A percentile compares a stretch with the other conserved stretches of the same genome.
Evolutionary conservation across 371 early-diverging fungal genomes (phyloP).

Genomic region (Apophysomyces sp.): DNA sequence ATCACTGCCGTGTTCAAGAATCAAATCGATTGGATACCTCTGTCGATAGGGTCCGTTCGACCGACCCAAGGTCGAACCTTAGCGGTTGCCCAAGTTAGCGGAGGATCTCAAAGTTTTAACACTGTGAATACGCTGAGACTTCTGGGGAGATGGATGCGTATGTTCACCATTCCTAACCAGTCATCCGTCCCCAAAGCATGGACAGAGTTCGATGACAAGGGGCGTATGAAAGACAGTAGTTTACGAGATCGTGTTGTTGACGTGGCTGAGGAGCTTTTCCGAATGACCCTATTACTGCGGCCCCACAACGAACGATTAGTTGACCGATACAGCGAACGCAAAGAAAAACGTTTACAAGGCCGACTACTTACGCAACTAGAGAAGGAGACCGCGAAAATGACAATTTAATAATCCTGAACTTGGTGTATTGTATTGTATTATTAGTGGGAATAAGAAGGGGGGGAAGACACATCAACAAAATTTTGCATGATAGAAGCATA

Average conservation of each 20-base stretch:
- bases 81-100: constrained; percentile 42
- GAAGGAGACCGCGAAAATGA: constrained; percentile 9
- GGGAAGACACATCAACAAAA: too few species aligned
- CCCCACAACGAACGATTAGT: constrained; percentile 32
- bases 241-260: constrained; percentile 41
- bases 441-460: too few species aligned
- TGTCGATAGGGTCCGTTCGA: constrained; percentile 34
- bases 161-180: constrained; percentile 46
- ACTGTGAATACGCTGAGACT: constrained; percentile 41
- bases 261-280: constrained; percentile 44
- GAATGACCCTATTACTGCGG: constrained; percentile 31
- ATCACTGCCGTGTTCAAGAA: constrained; percentile 43
- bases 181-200: constrained; percentile 45
- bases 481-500: too few species aligned
- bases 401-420: too few species aligned
- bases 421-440: too few species aligned
- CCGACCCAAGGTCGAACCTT: constrained; percentile 38
- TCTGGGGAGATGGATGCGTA: constrained; percentile 47
- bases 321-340: constrained; percentile 36
- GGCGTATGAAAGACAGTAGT: constrained; percentile 33
- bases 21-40: constrained; percentile 45
- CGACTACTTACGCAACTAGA: constrained; percentile 31
- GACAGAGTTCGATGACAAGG: constrained; percentile 41
- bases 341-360: constrained; percentile 31
- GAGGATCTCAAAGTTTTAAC: constrained; percentile 47